Conservation (phyloP, 2,329 filamentous ascomycete species). For the Ascocoryne sarcoides region DNA sequence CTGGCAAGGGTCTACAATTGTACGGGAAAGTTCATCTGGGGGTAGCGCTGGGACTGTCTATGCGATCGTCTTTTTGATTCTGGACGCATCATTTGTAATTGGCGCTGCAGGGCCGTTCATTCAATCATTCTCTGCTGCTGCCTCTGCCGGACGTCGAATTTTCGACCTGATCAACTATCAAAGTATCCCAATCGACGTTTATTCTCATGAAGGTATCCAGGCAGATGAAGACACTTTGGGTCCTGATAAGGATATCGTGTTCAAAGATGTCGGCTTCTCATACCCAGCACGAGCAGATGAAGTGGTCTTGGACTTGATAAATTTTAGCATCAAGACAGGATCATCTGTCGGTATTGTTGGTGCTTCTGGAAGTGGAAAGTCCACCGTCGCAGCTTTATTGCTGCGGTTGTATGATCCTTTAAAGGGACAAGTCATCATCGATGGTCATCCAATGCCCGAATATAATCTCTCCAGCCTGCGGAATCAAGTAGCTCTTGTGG, state of each 20-base stretch:
- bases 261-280: conserved; percentile 28
- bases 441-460: conserved; percentile 15
- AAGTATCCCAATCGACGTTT: conserved; percentile 30
- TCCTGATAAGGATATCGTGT: conserved; percentile 21
- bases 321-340: conserved; percentile 26
- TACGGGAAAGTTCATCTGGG: conserved; percentile 21
- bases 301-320: conserved; percentile 26
- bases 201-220: conserved; percentile 17
- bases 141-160: conserved; percentile 38
- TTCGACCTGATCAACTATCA: conserved; percentile 36
- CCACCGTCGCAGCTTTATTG: conserved; percentile 34
- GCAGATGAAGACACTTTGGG: conserved; percentile 16
- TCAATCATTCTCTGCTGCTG: conserved; percentile 30
- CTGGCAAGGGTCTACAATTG: conserved; percentile 45
- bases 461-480: conserved; percentile 19
- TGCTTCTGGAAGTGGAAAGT: conserved; percentile 35
- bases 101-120: conserved; percentile 19
- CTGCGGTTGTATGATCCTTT: conserved; percentile 39
- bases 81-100: conserved; percentile 36
- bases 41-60: conserved; percentile 41
- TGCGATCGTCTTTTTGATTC: conserved; percentile 43
- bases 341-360: conserved; percentile 36
- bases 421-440: conserved; percentile 33
- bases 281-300: conserved; percentile 28
- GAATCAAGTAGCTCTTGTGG: conserved; percentile 17